These are phyloP conservation scores for Salvia hispanica DNA, from an alignment of 257 asterid genomes.

Conservation along the genomic window DNA sequence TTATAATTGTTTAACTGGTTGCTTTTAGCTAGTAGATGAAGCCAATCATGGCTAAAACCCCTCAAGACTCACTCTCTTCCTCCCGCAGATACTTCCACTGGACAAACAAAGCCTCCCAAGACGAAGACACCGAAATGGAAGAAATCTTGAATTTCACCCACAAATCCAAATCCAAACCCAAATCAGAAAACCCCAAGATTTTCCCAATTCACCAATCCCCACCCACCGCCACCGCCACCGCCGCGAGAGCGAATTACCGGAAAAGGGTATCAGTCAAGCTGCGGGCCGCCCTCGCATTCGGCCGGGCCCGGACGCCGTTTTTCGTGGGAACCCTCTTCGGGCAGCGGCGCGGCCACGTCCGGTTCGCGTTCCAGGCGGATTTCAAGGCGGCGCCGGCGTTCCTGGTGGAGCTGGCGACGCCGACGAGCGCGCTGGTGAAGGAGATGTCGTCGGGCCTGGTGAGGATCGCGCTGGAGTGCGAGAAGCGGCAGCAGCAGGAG, in stretches of 20 bases:
- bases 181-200: conserved; percentile 26
- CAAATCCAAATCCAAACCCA: conserved; percentile 26
- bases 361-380: conserved; percentile 72
- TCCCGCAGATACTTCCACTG: conserved; percentile 74
- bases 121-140: conserved; percentile 38
- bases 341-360: conserved; percentile 77
- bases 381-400: conserved; percentile 57
- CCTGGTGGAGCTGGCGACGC: conserved; percentile 71
- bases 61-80: conserved; percentile 74
- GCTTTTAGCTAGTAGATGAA: conserved; percentile 46
- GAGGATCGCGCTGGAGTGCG: conserved; percentile 76
- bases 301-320: conserved; percentile 43
- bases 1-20: conserved; percentile 16
- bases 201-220: conserved; percentile 38
- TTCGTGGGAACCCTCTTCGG: conserved; percentile 81
- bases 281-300: conserved; percentile 49
- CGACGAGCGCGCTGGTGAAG: conserved; percentile 67
- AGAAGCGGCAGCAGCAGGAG: conserved; percentile 54
- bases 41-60: conserved; percentile 71
- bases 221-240: background rate
- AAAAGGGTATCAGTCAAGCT: conserved; percentile 54
- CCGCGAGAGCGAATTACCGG: conserved; percentile 25
- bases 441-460: conserved; percentile 94
- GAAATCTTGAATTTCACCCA: conserved; percentile 46
- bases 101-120: conserved; percentile 55